Evolutionary conservation across 1,139 yeast species (phyloP).

Genomic region (Taphrina populina): DNA sequence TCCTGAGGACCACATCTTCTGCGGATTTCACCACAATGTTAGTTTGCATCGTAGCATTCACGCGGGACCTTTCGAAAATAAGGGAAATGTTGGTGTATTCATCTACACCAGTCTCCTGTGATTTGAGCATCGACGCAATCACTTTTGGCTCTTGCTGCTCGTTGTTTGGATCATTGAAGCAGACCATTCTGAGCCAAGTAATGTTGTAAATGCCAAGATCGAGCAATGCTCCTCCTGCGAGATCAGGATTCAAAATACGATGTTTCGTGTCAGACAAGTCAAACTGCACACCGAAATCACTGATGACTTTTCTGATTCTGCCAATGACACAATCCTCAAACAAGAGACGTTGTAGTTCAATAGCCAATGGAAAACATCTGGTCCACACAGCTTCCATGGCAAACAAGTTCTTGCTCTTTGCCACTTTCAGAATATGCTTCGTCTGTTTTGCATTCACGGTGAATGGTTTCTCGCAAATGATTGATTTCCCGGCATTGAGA

Average conservation of each 20-base stretch:
- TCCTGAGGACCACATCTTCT: constrained; percentile 40
- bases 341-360: constrained; percentile 48
- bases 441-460: constrained; percentile 56
- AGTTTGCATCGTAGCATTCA: constrained; percentile 43
- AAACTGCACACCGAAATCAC: constrained; percentile 50
- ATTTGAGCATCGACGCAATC: constrained; percentile 38
- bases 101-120: constrained; percentile 43
- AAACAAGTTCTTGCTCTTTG: constrained; percentile 51
- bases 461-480: constrained; percentile 62
- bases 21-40: constrained; percentile 41
- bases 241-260: constrained; percentile 50
- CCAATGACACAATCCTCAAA: constrained; percentile 54
- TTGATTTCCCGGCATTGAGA: constrained; percentile 57
- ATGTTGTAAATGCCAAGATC: constrained; percentile 62
- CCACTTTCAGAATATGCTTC: constrained; percentile 50
- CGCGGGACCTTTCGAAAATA: constrained; percentile 42
- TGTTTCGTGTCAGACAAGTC: constrained; percentile 42
- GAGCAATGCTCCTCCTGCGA: constrained; percentile 63
- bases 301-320: constrained; percentile 49
- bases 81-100: constrained; percentile 42
- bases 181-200: constrained; percentile 48
- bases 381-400: constrained; percentile 71
- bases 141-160: constrained; percentile 36
- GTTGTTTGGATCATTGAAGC: constrained; percentile 44
- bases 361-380: constrained; percentile 57